Percentiles rank a stretch among this genome's conserved stretches.
These are phyloP conservation scores for Daphne laureola DNA, from an alignment of 441 rosid genomes.

Conservation along the genomic window DNA sequence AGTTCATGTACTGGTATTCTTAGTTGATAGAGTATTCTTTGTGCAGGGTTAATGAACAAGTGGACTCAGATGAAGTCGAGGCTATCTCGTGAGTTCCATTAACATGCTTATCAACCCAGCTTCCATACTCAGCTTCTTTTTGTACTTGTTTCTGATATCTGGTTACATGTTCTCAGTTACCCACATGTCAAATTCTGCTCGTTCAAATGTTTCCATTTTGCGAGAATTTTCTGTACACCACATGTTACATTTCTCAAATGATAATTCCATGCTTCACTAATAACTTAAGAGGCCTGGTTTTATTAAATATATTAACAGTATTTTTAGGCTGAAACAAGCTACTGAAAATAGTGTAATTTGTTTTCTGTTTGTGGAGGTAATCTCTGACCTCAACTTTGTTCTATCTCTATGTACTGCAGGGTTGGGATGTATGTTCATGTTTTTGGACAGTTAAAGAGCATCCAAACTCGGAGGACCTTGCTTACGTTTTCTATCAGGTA, in stretches of 20 bases:
- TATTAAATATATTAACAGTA: background rate
- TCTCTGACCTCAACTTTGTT: background rate
- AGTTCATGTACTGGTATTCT: background rate
- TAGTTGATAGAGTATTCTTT: conserved; percentile 11
- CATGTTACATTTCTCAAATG: no score
- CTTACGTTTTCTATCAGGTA: conserved; percentile 78
- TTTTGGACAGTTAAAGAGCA: conserved; percentile 71
- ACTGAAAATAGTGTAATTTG: background rate
- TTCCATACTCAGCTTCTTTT: background rate
- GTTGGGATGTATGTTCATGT: conserved; percentile 83
- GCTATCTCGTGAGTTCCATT: conserved; percentile 46
- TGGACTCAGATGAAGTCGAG: conserved; percentile 68
- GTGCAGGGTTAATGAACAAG: conserved; percentile 75
- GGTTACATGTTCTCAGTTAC: no score
- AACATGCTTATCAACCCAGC: background rate
- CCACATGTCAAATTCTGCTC: background rate
- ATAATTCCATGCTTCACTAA: no score
- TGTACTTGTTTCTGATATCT: no score
- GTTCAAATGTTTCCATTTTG: background rate
- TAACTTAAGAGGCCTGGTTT: no score
- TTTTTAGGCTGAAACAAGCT: background rate
- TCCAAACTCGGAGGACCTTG: conserved; percentile 70
- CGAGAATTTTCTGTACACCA: background rate
- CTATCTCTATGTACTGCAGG: conserved; percentile 25
- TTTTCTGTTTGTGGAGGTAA: background rate